Conservation (phyloP, 2,329 filamentous ascomycete species). For the Mycogone perniciosa region DNA sequence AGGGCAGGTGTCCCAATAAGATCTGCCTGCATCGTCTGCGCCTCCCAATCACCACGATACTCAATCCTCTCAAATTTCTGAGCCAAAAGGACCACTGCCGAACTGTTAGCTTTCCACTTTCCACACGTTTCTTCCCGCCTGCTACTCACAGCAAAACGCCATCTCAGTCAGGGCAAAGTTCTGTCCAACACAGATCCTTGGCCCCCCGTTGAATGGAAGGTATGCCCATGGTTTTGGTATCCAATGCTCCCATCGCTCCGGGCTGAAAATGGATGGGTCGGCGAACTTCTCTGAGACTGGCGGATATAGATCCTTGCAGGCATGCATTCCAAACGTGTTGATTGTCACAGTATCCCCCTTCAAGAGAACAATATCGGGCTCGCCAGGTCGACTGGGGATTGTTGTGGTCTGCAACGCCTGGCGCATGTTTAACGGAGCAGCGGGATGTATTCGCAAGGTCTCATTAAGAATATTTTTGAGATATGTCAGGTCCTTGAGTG, state of each 20-base stretch:
- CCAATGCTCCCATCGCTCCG: conserved; percentile 47
- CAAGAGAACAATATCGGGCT: conserved; percentile 36
- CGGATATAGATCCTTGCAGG: conserved; percentile 42
- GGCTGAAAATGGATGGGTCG: conserved; percentile 37
- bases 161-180: conserved; percentile 55
- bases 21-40: conserved; percentile 35
- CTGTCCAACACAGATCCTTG: conserved; percentile 50
- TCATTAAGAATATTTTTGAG: conserved; percentile 68
- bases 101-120: not conserved
- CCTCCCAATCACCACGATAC: conserved; percentile 37
- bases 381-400: conserved; percentile 18
- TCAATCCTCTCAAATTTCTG: conserved; percentile 54
- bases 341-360: conserved; percentile 43
- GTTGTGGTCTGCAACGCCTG: conserved; percentile 14
- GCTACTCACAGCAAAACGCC: conserved; percentile 39
- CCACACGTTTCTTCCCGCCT: conserved; percentile 21
- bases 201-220: conserved; percentile 47
- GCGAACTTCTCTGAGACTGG: conserved; percentile 31
- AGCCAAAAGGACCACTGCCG: conserved; percentile 40
- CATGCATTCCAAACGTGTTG: conserved; percentile 46
- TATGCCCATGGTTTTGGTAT: conserved; percentile 48
- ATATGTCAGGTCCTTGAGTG: conserved; percentile 84
- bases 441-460: conserved; percentile 68
- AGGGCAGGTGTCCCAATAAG: conserved; percentile 36
- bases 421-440: conserved; percentile 73